These are phyloP conservation scores for Scutellaria galericulata DNA, from an alignment of 257 asterid genomes.

Conservation along the genomic window DNA sequence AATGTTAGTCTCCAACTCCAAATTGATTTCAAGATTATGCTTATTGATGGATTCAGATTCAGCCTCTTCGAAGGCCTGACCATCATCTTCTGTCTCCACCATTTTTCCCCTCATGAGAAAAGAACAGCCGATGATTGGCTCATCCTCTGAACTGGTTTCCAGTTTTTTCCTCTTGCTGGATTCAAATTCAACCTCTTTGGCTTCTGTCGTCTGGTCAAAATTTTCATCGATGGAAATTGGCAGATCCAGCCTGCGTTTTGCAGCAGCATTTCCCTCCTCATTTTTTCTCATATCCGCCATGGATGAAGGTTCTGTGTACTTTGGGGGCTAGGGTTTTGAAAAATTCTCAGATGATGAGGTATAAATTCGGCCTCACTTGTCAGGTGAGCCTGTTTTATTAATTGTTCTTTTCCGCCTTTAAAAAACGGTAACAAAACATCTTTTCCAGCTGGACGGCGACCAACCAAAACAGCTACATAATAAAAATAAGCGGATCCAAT, in stretches of 20 bases:
- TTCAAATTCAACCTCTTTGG: not conserved
- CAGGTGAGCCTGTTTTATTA: conserved; percentile 8
- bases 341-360: not conserved
- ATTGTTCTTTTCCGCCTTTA: not conserved
- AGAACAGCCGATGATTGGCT: not conserved
- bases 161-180: conserved; percentile 31
- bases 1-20: conserved; percentile 4
- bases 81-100: not conserved
- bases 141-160: conserved; percentile 14
- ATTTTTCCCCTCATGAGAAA: not conserved
- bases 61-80: not conserved
- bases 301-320: not conserved
- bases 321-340: conserved; percentile 24
- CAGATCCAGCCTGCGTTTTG: conserved; percentile 6
- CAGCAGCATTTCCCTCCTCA: conserved; percentile 22
- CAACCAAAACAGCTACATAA: not conserved
- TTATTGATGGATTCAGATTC: conserved; percentile 16
- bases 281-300: conserved; percentile 19
- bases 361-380: conserved; percentile 8
- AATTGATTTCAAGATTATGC: conserved; percentile 23
- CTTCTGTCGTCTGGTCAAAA: not conserved
- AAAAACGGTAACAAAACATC: not conserved
- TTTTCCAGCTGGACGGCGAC: conserved; percentile 19
- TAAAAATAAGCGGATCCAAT: conserved; percentile 2
- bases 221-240: conserved; percentile 17